Evolutionary conservation across 768 basidiomycete species (phyloP).

Genomic region (Hericium coralloides): DNA sequence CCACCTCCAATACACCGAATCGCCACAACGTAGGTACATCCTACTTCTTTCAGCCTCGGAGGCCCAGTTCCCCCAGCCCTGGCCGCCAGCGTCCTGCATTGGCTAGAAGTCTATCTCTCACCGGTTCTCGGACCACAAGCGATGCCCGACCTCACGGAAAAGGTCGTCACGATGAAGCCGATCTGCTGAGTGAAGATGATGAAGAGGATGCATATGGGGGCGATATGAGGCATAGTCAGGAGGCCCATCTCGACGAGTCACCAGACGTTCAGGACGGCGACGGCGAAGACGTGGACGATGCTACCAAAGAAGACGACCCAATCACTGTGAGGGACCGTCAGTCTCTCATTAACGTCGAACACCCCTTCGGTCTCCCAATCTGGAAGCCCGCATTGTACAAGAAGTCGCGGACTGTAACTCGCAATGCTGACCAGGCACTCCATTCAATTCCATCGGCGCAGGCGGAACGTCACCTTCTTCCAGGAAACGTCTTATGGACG

Average conservation of each 20-base stretch:
- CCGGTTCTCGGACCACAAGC: conserved; percentile 52
- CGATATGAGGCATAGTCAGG: conserved; percentile 25
- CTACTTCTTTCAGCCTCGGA: conserved; percentile 39
- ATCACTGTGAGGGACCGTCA: conserved; percentile 93
- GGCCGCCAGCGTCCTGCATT: conserved; percentile 31
- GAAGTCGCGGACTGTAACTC: conserved; percentile 93
- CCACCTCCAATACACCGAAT: conserved; percentile 44
- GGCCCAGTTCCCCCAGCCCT: conserved; percentile 37
- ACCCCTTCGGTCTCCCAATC: conserved; percentile 97
- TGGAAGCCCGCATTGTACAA: conserved; percentile 99
- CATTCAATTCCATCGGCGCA: conserved; percentile 90
- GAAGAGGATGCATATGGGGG: conserved; percentile 26
- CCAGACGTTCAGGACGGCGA: conserved; percentile 26
- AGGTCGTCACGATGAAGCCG: conserved; percentile 22
- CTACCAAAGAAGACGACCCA: conserved; percentile 51
- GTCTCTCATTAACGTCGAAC: conserved; percentile 97
- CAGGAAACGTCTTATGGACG: conserved; percentile 92
- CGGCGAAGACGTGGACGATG: conserved; percentile 24
- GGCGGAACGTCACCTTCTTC: conserved; percentile 85
- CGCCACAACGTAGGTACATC: conserved; percentile 67
- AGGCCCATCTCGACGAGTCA: conserved; percentile 25
- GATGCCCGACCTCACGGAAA: conserved; percentile 50
- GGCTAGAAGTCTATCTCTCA: conserved; percentile 45
- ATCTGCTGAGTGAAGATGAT: conserved; percentile 10
- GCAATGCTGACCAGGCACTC: conserved; percentile 90